Evolutionary conservation across 768 basidiomycete species (phyloP).

Genomic region (Russula emetica): DNA sequence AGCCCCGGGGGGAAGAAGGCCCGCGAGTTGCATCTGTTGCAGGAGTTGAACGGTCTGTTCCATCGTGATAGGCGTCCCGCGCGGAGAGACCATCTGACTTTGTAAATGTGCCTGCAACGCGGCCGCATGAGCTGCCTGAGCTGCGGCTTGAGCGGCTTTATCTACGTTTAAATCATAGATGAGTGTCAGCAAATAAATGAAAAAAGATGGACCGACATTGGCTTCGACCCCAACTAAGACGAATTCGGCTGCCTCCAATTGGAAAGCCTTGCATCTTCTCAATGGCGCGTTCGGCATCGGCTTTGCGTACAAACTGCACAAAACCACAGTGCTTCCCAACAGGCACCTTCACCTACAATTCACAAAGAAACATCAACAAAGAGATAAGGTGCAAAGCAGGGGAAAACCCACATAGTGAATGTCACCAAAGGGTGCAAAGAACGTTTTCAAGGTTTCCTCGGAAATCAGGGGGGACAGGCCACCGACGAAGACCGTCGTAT

Average conservation of each 20-base stretch:
- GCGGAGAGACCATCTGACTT: slow-evolving; percentile 29
- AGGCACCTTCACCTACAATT: slow-evolving; percentile 83
- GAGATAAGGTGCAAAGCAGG: slow-evolving; percentile 9
- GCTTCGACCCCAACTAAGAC: slow-evolving; percentile 90
- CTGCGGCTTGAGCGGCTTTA: slow-evolving; percentile 88
- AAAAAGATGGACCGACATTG: slow-evolving; percentile 59
- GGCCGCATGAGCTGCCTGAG: slow-evolving; percentile 66
- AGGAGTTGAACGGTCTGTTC: slow-evolving; percentile 62
- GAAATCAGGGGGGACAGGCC: slow-evolving; percentile 83
- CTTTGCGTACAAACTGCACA: slow-evolving; percentile 89
- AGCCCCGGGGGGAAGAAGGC: slow-evolving; percentile 34
- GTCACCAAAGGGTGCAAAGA: slow-evolving; percentile 89
- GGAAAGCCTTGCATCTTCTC: slow-evolving; percentile 98
- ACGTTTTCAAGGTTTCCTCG: slow-evolving; percentile 86
- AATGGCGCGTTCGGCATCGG: slow-evolving; percentile 87
- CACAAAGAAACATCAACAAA: slow-evolving; percentile 13
- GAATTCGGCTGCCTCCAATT: slow-evolving; percentile 85
- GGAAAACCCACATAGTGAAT: slow-evolving; percentile 73
- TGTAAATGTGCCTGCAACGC: slow-evolving; percentile 52
- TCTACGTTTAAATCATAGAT: slow-evolving; percentile 42
- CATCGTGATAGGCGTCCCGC: slow-evolving; percentile 40
- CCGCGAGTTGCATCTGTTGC: slow-evolving; percentile 49
- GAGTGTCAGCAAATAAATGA: background rate
- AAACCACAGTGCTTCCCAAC: slow-evolving; percentile 95
- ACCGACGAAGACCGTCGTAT: slow-evolving; percentile 93